Evolutionary conservation across 2,329 filamentous ascomycete genomes (phyloP).

Genomic region (Fonsecaea multimorphosa): DNA sequence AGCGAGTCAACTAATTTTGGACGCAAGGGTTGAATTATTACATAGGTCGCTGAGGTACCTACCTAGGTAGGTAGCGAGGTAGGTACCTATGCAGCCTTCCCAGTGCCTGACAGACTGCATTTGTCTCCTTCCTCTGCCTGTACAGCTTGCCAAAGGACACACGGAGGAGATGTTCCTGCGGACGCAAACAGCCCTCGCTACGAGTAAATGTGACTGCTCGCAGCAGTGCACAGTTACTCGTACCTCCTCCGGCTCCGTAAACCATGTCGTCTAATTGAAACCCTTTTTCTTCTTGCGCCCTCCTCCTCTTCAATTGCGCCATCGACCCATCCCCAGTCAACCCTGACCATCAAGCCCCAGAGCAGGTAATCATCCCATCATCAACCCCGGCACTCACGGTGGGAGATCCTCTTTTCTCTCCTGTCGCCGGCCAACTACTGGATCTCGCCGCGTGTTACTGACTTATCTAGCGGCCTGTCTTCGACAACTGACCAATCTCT

Average conservation of each 20-base stretch:
- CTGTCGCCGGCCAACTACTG: background rate
- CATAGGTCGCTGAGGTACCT: no score
- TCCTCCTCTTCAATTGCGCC: conserved; percentile 12
- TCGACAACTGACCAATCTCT: conserved; percentile 10
- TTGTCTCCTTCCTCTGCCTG: no score
- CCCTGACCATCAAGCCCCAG: background rate
- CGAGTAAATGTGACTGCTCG: background rate
- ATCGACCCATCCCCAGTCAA: no score
- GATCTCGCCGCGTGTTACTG: conserved; percentile 3
- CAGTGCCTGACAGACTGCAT: no score
- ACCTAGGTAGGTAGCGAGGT: no score
- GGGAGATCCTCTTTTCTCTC: background rate
- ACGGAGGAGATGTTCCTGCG: background rate
- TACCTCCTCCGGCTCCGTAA: background rate
- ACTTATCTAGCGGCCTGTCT: conserved; percentile 13
- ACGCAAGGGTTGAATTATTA: no score
- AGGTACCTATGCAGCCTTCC: no score
- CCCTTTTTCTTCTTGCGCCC: background rate
- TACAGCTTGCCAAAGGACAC: no score
- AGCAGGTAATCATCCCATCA: background rate
- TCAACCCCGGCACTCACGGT: background rate
- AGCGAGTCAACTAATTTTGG: no score
- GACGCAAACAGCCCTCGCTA: conserved; percentile 1
- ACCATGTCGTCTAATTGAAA: background rate
- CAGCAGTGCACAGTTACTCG: background rate